These are phyloP conservation scores for Alternaria sp. DNA, from an alignment of 2,329 filamentous ascomycete genomes.

Conservation along the genomic window DNA sequence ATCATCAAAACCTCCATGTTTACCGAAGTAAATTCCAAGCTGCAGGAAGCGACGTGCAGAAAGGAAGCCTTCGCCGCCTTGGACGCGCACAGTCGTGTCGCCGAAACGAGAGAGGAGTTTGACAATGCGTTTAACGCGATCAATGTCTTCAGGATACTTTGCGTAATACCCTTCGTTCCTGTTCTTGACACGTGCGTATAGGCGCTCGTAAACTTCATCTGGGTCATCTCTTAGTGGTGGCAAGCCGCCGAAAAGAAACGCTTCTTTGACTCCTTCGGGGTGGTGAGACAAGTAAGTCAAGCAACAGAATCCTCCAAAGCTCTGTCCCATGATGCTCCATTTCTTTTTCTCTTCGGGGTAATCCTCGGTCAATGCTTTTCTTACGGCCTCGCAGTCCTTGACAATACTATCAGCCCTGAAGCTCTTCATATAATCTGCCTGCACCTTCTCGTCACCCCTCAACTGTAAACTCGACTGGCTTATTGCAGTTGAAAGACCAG, in stretches of 20 bases:
- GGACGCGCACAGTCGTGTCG: conserved; percentile 69
- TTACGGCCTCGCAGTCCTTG: conserved; percentile 85
- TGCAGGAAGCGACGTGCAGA: conserved; percentile 79
- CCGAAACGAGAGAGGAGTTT: conserved; percentile 67
- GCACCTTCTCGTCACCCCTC: conserved; percentile 69
- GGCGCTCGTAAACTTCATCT: conserved; percentile 77
- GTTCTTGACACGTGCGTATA: conserved; percentile 73
- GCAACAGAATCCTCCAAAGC: conserved; percentile 88
- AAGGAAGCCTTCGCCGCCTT: conserved; percentile 72
- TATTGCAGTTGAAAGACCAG: conserved; percentile 83
- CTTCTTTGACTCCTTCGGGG: conserved; percentile 79
- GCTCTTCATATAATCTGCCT: conserved; percentile 81
- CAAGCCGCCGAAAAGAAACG: conserved; percentile 85
- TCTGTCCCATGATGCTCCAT: conserved; percentile 91
- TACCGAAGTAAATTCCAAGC: conserved; percentile 79
- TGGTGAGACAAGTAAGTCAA: conserved; percentile 84
- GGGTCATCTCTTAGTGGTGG: conserved; percentile 76
- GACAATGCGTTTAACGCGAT: conserved; percentile 72
- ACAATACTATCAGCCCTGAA: conserved; percentile 94
- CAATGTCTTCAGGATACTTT: conserved; percentile 85
- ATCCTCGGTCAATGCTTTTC: conserved; percentile 74
- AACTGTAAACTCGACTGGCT: conserved; percentile 74
- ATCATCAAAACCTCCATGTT: conserved; percentile 63
- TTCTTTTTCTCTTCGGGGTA: conserved; percentile 75
- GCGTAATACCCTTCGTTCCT: conserved; percentile 82